Percentiles rank a stretch among this genome's conserved stretches.
phyloP scores from a whole-genome alignment of 257 asterid genomes.

The Solanum clarkiae region DNA sequence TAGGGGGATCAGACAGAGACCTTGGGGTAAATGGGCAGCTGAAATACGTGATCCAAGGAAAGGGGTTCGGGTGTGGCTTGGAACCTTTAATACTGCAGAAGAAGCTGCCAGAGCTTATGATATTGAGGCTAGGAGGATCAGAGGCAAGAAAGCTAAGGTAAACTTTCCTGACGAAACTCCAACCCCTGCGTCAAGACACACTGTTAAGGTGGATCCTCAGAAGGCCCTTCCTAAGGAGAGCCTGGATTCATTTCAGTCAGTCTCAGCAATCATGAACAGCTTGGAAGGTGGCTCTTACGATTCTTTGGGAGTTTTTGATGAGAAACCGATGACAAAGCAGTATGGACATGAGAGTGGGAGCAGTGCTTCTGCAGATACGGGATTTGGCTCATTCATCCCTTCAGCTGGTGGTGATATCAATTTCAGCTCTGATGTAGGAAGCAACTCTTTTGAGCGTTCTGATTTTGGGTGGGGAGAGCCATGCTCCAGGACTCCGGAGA shows the following conservation, averaged over 20 bases:
- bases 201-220: constrained; percentile 19
- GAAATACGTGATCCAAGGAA: constrained; percentile 97
- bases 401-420: constrained; percentile 27
- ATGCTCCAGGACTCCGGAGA: constrained; percentile 61
- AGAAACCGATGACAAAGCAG: constrained; percentile 51
- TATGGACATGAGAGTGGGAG: constrained; percentile 16
- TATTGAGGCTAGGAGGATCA: constrained; percentile 74
- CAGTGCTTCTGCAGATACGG: constrained; percentile 22
- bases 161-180: constrained; percentile 71
- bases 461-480: constrained; percentile 75
- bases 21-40: constrained; percentile 99
- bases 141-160: constrained; percentile 92
- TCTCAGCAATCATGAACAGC: background rate
- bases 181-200: constrained; percentile 22
- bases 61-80: constrained; percentile 99
- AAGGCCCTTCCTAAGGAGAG: constrained; percentile 15
- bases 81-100: constrained; percentile 93
- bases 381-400: background rate
- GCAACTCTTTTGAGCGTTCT: constrained; percentile 73
- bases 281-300: constrained; percentile 12
- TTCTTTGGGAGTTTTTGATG: constrained; percentile 38
- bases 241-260: background rate
- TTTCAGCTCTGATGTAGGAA: constrained; percentile 75
- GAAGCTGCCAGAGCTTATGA: constrained; percentile 99
- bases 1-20: constrained; percentile 94